These are phyloP conservation scores for Glycine latifolia DNA, from an alignment of 306 rosid species.

Conservation along the genomic window DNA sequence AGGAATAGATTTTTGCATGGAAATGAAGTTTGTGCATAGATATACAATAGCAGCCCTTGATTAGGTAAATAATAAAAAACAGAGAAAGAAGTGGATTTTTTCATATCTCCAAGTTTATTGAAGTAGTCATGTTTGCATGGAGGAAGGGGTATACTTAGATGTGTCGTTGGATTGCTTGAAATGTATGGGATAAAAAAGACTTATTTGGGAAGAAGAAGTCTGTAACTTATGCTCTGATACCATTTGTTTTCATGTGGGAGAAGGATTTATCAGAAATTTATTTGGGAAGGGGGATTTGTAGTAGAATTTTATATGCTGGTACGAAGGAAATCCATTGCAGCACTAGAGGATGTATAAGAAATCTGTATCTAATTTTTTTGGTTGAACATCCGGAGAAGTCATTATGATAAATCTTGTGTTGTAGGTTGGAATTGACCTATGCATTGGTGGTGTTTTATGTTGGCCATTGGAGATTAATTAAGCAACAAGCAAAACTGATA, in stretches of 20 bases:
- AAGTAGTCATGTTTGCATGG: neutral
- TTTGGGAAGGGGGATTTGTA: constrained; percentile 6
- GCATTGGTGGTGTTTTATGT: neutral
- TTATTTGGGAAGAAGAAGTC: constrained; percentile 26
- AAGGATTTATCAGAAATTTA: neutral
- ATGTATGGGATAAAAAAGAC: constrained; percentile 1
- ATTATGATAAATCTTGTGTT: neutral
- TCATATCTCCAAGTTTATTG: neutral
- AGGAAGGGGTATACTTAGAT: neutral
- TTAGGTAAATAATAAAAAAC: neutral
- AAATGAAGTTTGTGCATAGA: neutral
- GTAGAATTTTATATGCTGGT: constrained; percentile 9
- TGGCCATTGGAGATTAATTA: neutral
- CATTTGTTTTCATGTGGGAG: constrained; percentile 10
- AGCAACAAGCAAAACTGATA: neutral
- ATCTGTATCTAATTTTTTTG: neutral
- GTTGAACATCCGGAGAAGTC: constrained; percentile 11
- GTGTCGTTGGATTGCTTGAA: constrained; percentile 7
- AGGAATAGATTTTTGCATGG: neutral
- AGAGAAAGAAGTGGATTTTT: neutral
- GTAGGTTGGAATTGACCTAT: neutral
- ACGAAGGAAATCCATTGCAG: constrained; percentile 16
- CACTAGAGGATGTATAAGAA: constrained; percentile 3
- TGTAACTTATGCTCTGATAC: constrained; percentile 5
- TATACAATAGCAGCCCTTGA: neutral